phyloP scores from a whole-genome alignment of 129 eudicot genomes.

The Calendula officinalis region DNA sequence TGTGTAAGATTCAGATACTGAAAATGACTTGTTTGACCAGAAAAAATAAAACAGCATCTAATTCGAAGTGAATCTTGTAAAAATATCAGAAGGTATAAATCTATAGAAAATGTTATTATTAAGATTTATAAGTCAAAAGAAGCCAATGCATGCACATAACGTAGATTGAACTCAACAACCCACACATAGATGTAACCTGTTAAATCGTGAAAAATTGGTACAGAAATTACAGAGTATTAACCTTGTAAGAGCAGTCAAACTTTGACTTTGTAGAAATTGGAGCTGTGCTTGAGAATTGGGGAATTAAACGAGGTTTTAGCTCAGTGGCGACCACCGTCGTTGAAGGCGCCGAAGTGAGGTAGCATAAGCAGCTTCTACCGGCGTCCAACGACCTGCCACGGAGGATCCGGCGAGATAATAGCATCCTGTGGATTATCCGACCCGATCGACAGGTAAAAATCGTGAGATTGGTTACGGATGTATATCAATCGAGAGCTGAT shows the following conservation, averaged over 20 bases:
- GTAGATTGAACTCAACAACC: background rate
- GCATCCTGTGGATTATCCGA: constrained; percentile 19
- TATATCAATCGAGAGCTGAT: too few species aligned
- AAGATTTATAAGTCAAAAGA: background rate
- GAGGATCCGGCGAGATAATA: constrained; percentile 56
- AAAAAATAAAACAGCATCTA: background rate
- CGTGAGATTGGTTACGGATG: too few species aligned
- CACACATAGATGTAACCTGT: constrained; percentile 4
- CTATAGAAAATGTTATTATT: too few species aligned
- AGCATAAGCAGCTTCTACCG: constrained; percentile 29
- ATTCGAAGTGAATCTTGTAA: background rate
- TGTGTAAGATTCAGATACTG: background rate
- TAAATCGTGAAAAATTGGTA: background rate
- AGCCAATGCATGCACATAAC: constrained; percentile 1
- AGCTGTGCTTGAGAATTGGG: constrained; percentile 16
- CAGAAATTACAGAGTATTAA: constrained; percentile 1
- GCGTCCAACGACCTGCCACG: constrained; percentile 32
- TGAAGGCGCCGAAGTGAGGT: constrained; percentile 31
- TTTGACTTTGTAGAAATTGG: constrained; percentile 22
- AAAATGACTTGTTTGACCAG: constrained; percentile 10
- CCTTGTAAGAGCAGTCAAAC: constrained; percentile 32
- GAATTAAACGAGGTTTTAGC: background rate
- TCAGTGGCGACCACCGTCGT: constrained; percentile 6
- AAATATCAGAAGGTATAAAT: too few species aligned
- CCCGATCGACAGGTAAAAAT: background rate